Percentiles rank a stretch among this genome's conserved stretches.
Conservation (phyloP, 1,284 basidiomycete species). For the Stygiomarasmius scandens region DNA sequence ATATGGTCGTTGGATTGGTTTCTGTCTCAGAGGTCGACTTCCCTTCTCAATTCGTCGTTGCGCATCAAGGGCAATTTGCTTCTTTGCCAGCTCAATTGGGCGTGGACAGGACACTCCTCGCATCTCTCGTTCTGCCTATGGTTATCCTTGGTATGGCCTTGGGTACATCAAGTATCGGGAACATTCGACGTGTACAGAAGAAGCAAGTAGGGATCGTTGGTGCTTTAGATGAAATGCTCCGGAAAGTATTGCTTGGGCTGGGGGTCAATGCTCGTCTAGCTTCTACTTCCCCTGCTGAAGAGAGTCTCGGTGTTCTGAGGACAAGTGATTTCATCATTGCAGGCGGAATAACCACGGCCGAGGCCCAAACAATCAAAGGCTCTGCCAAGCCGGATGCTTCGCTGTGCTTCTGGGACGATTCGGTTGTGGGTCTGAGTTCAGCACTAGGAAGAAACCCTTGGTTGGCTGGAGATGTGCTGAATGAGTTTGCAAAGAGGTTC, state of each 20-base stretch:
- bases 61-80: conserved; percentile 2
- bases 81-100: not conserved
- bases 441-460: not conserved
- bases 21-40: not conserved
- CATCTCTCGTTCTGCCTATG: conserved; percentile 2
- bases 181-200: not conserved
- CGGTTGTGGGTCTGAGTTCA: not conserved
- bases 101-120: not conserved
- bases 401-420: not conserved
- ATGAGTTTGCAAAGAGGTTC: not conserved
- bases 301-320: not conserved
- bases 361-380: not conserved
- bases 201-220: not conserved
- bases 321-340: conserved; percentile 3
- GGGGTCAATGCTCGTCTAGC: not conserved
- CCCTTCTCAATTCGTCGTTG: conserved; percentile 1
- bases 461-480: not conserved
- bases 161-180: not conserved
- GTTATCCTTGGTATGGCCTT: conserved; percentile 1
- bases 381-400: not conserved
- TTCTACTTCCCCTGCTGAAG: not conserved
- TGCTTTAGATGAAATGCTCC: not conserved
- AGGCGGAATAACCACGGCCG: not conserved
- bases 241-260: not conserved
- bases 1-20: not conserved